Base-by-base conservation (phyloP, 2,329 filamentous ascomycete species). In the Calonectria hawksworthii region DNA sequence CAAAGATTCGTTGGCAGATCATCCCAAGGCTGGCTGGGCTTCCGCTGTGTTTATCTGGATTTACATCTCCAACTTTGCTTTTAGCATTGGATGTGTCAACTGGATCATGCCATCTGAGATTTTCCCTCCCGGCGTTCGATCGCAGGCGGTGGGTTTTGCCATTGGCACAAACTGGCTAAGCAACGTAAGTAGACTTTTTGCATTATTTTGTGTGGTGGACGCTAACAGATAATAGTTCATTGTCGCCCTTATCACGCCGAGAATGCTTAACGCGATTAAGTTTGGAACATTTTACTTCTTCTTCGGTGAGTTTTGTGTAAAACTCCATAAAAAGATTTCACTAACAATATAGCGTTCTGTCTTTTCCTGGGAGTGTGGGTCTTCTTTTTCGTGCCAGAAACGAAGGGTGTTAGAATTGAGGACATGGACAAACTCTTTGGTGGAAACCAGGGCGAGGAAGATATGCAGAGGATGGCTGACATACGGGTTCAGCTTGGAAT, bases 261-360 rank as follows among this genome's bases (percentile, higher is more conserved):
- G 70, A 26, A 75, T 75, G 73, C 51, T 75, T 2, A 32, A 41
- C 16, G 70, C 73, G 11, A 75, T 75, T 16, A 34, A 73, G 32
- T 75, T 73, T 13, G 73, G 73, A 23, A 75, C 73, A 1, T 75
- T 75, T 50, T 75, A 73, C 50, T 73, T 73, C 30, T 73, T 75
- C 38, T 68, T 73, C 14, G 70, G 69, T 73, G 54, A 16, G 64
- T 14, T 63, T 28, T 30, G 21, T 4, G 5, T 7, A 10, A 7
- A 5, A 6, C n/a, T 7, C 7, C 16, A 14, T 18, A n/a, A 5
- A 36, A 14, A 21, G 6, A n/a, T 21, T 1, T 26, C 2, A 16
- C 63, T 68, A 72, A 52, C 16, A 13, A 4, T 1, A 7, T 16
- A 73, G 73, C 14, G 0, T 74, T 75, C 28, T 75, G 70, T 41